phyloP scores from a whole-genome alignment of 2,329 filamentous ascomycete species.

The Lecanicillium sp. region DNA sequence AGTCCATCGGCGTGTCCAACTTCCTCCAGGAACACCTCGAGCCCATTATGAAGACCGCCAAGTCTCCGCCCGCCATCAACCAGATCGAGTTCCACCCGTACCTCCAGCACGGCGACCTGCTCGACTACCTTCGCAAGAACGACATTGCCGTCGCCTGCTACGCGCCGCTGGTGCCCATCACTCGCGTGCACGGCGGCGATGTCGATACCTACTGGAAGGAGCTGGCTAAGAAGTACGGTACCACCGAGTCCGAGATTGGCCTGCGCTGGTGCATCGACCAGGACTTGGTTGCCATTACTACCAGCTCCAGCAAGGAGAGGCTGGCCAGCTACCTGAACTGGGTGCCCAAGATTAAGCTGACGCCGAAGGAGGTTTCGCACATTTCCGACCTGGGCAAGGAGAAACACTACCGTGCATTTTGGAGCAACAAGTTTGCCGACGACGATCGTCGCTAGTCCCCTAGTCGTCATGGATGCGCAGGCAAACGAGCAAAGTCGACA shows the following conservation, averaged over 20 bases:
- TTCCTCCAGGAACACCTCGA: slow-evolving; percentile 53
- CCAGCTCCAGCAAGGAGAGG: slow-evolving; percentile 49
- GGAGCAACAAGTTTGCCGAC: slow-evolving; percentile 41
- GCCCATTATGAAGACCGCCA: slow-evolving; percentile 48
- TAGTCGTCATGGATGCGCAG: too few species aligned
- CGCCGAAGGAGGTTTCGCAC: slow-evolving; percentile 47
- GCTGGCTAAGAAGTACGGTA: slow-evolving; percentile 51
- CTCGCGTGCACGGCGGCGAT: slow-evolving; percentile 41
- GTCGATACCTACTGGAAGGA: slow-evolving; percentile 41
- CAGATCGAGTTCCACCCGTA: slow-evolving; percentile 80
- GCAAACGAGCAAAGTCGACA: too few species aligned
- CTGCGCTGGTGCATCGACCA: slow-evolving; percentile 55
- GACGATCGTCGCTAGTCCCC: slow-evolving; percentile 36
- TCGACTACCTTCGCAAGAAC: slow-evolving; percentile 50
- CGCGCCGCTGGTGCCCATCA: slow-evolving; percentile 44
- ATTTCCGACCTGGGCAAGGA: slow-evolving; percentile 47
- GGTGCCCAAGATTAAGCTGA: slow-evolving; percentile 49
- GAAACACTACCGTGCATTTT: slow-evolving; percentile 57
- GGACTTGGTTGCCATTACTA: slow-evolving; percentile 51
- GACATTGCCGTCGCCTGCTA: slow-evolving; percentile 51
- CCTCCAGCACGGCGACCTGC: slow-evolving; percentile 54
- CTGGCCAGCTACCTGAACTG: slow-evolving; percentile 47
- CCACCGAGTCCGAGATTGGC: slow-evolving; percentile 46
- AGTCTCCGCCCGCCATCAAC: slow-evolving; percentile 60
- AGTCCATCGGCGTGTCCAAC: slow-evolving; percentile 73